Evolutionary conservation across 495 filamentous ascomycete genomes (phyloP), one percentile per base, ranked within the genome.

Genomic region (Chaetomium tenue): DNA sequence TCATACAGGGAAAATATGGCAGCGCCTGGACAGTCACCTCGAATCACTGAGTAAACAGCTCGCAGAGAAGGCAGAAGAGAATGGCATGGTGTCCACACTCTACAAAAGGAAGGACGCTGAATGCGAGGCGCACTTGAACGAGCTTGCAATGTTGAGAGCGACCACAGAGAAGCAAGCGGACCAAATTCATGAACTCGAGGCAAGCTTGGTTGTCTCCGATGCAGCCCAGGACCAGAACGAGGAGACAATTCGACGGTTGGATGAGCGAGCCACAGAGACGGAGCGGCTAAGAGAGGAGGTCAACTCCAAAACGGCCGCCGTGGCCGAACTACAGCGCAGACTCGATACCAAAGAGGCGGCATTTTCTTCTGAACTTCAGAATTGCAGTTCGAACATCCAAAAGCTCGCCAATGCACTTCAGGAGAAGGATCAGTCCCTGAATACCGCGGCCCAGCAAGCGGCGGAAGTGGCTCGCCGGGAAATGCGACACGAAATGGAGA

Each of bases 51-150:
- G 25, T 25, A 56, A 63, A n/a, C 66, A 70, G 20, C 48, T 74
- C 16, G 58, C 60, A 5, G 47, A 68, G 16, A 71, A 65, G 46
- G 58, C 40, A 18, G 60, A 69, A 28, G 72, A 72, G 52, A 72
- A 71, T 26, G 66, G 61, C 22, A 68, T 62, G 44, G 56, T 72
- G 18, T 46, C 62, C 1, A 42, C 64, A 2, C 63, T 65, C 16
- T 53, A 69, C 28, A 64, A 67, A 26, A 62, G 64, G 12, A 65
- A 69, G 30, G 68, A 70, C 44, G 39, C 50, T 6, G 54, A 63
- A 47, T 69, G 63, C 37, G 37, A 56, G 28, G 22, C 37, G 15
- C 64, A 66, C 33, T 25, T 63, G 12, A n/a, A 55, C 16, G 62
- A 69, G 7, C 28, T 73, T 1, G 47, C 58, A 30, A 42, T 18